Conservation (phyloP, 108 stramenopile species). For the Nannochloropsis gaditana region DNA sequence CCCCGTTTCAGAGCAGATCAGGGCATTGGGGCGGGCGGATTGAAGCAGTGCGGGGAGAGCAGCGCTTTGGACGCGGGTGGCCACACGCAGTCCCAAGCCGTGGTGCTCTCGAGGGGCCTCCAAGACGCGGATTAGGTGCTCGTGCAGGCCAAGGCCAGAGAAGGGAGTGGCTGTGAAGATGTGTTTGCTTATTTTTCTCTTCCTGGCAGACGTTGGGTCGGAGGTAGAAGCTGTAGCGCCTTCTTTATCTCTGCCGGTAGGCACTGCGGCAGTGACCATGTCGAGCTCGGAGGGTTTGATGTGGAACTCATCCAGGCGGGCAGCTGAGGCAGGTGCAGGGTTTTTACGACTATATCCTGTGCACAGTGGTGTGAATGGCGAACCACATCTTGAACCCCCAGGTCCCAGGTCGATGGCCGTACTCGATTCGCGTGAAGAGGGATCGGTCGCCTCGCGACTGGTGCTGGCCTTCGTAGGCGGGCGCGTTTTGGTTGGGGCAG, state of each 20-base stretch:
- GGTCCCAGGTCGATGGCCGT: too few relatives aligned
- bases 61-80: slow-evolving; percentile 50
- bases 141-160: slow-evolving; percentile 24
- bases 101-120: slow-evolving; percentile 31
- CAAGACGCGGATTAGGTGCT: slow-evolving; percentile 30
- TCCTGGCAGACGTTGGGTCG: background rate
- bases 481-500: too few relatives aligned
- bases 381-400: too few relatives aligned
- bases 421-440: too few relatives aligned
- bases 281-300: slow-evolving; percentile 17
- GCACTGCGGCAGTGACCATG: background rate
- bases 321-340: background rate
- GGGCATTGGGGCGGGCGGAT: slow-evolving; percentile 45
- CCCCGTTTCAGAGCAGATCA: slow-evolving; percentile 58
- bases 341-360: background rate
- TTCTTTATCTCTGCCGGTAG: background rate
- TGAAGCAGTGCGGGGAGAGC: slow-evolving; percentile 43
- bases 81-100: slow-evolving; percentile 47
- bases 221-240: background rate
- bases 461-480: too few relatives aligned
- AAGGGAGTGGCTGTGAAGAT: slow-evolving; percentile 25
- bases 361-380: too few relatives aligned
- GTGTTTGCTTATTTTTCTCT: background rate
- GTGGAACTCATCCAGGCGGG: slow-evolving; percentile 3
- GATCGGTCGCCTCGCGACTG: too few relatives aligned